Percentiles rank a stretch among this genome's conserved stretches.
phyloP scores from a whole-genome alignment of 495 filamentous ascomycete genomes.

The Thozetella sp. region DNA sequence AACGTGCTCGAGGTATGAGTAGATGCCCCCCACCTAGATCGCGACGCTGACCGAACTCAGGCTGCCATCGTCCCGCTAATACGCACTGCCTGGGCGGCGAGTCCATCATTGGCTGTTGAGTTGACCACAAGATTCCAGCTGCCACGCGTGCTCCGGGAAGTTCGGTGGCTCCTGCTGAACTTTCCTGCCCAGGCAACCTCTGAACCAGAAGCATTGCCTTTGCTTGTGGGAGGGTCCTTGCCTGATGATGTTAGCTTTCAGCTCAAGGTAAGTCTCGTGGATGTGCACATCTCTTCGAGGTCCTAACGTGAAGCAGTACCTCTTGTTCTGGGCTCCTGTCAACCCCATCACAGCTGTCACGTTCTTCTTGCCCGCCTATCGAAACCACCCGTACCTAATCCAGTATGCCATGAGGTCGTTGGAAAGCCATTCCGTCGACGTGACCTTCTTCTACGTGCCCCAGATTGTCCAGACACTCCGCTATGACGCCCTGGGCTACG shows the following conservation, averaged over 20 bases:
- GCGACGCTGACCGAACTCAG: slow-evolving; percentile 24
- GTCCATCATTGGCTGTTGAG: slow-evolving; percentile 81
- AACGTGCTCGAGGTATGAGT: slow-evolving; percentile 52
- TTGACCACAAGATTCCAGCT: slow-evolving; percentile 79
- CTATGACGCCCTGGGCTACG: slow-evolving; percentile 92
- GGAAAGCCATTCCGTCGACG: slow-evolving; percentile 90
- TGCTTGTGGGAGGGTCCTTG: slow-evolving; percentile 76
- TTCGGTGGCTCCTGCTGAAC: slow-evolving; percentile 77
- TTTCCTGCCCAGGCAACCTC: slow-evolving; percentile 79
- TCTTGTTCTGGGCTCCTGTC: slow-evolving; percentile 92
- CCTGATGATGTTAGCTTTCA: slow-evolving; percentile 81
- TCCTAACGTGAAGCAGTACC: slow-evolving; percentile 55
- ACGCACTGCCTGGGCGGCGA: slow-evolving; percentile 82
- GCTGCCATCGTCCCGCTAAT: slow-evolving; percentile 61
- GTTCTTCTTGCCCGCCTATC: slow-evolving; percentile 89
- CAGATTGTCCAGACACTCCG: slow-evolving; percentile 97
- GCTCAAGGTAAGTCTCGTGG: slow-evolving; percentile 63
- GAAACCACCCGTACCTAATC: slow-evolving; percentile 91
- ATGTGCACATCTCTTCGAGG: neutral
- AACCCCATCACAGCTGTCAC: slow-evolving; percentile 92
- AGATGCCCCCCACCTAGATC: neutral
- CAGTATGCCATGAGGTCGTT: slow-evolving; percentile 97
- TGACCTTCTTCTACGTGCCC: slow-evolving; percentile 98
- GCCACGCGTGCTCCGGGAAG: slow-evolving; percentile 66
- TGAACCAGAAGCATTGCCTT: slow-evolving; percentile 78